Conservation (phyloP, 2,329 filamentous ascomycete genomes). For the Laburnicola sp. region DNA sequence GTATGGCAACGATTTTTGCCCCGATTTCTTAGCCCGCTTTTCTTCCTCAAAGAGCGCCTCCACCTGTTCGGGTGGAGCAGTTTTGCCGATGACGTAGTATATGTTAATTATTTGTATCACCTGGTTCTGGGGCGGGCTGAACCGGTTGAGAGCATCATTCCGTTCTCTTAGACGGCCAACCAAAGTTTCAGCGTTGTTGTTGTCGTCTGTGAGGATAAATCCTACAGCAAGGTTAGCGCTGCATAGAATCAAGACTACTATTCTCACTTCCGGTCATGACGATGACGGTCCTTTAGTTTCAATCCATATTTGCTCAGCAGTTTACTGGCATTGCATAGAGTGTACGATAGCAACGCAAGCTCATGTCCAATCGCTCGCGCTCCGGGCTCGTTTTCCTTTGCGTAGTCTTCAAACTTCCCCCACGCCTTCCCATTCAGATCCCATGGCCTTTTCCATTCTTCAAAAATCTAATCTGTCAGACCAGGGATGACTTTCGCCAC, state of each 20-base stretch:
- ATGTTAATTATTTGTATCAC: too few species aligned
- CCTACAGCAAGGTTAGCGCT: too few species aligned
- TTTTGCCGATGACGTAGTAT: too few species aligned
- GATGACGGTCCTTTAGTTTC: not conserved
- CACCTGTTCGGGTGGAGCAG: too few species aligned
- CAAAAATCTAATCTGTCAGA: not conserved
- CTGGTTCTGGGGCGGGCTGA: not conserved
- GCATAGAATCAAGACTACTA: too few species aligned
- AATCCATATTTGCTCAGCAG: not conserved
- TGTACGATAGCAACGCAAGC: not conserved
- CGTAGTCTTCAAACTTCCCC: not conserved
- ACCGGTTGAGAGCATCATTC: not conserved
- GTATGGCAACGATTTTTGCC: not conserved
- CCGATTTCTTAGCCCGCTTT: not conserved
- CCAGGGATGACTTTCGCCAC: not conserved
- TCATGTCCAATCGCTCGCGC: not conserved
- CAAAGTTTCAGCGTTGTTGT: not conserved
- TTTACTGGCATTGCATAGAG: not conserved
- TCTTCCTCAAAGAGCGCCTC: not conserved
- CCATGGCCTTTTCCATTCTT: not conserved
- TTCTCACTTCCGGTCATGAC: not conserved
- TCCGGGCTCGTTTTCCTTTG: not conserved
- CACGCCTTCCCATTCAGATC: not conserved
- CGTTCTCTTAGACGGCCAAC: not conserved
- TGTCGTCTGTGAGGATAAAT: too few species aligned